phyloP scores from a whole-genome alignment of 768 basidiomycete genomes.

The Heimioporus sp. region DNA sequence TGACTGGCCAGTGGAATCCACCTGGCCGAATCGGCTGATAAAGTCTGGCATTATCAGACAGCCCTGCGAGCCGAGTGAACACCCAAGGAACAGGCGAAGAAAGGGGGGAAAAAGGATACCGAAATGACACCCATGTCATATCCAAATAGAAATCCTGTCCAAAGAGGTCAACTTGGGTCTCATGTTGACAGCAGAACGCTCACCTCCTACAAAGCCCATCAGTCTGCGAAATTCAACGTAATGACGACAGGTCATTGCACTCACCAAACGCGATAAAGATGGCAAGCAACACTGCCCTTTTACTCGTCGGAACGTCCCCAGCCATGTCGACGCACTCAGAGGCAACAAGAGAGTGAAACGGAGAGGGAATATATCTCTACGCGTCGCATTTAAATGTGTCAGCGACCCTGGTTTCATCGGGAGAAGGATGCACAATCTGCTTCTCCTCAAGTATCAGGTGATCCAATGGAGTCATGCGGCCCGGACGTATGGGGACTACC shows the following conservation, averaged over 20 bases:
- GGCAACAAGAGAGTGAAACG: not conserved
- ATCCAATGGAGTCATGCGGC: constrained; percentile 6
- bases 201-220: constrained; percentile 18
- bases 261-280: constrained; percentile 73
- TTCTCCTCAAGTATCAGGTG: constrained; percentile 14
- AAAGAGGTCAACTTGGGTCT: not conserved
- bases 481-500: constrained; percentile 5
- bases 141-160: constrained; percentile 59
- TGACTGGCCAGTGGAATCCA: constrained; percentile 43
- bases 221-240: not conserved
- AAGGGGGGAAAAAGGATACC: constrained; percentile 32
- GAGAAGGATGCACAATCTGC: not conserved
- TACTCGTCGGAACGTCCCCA: constrained; percentile 57
- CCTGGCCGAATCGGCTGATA: constrained; percentile 61
- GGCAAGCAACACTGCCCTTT: constrained; percentile 60
- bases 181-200: not conserved
- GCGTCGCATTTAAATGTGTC: constrained; percentile 9
- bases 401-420: not conserved
- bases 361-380: not conserved
- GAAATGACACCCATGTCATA: constrained; percentile 81
- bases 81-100: constrained; percentile 2
- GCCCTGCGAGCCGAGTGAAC: constrained; percentile 41
- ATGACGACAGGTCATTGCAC: constrained; percentile 15
- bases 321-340: constrained; percentile 16
- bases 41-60: constrained; percentile 82